Conservation (phyloP, 257 asterid species). For the Solanum sitiens region DNA sequence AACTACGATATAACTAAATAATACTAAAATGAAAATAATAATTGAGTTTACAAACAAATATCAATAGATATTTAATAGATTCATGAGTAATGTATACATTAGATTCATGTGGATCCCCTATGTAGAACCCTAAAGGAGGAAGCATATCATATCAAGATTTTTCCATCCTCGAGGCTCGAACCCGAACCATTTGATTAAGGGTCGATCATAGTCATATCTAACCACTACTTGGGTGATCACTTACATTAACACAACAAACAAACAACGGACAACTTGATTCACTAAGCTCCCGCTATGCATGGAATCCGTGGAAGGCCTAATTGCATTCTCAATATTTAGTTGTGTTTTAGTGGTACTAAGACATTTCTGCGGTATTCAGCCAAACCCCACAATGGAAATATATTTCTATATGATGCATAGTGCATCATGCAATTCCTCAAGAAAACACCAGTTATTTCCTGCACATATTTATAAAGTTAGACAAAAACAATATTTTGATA, state of each 20-base stretch:
- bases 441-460: constrained; percentile 73
- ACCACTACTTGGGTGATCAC: neutral
- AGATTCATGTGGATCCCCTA: too few relatives aligned
- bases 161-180: neutral
- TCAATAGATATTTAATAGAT: neutral
- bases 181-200: neutral
- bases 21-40: neutral
- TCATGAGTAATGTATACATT: too few relatives aligned
- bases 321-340: neutral
- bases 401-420: constrained; percentile 60
- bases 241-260: neutral
- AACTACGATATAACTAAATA: neutral
- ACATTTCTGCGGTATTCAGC: constrained; percentile 57
- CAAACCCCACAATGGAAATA: constrained; percentile 71
- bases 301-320: neutral
- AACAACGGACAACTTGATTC: neutral
- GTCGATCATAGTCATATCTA: neutral
- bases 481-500: neutral
- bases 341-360: neutral
- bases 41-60: neutral
- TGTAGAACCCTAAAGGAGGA: too few relatives aligned
- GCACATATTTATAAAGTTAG: neutral
- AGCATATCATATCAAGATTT: too few relatives aligned
- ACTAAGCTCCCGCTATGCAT: neutral
- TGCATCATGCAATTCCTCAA: constrained; percentile 76